Evolutionary conservation across 306 rosid species (phyloP).

Genomic region (Fragaria ananassa): DNA sequence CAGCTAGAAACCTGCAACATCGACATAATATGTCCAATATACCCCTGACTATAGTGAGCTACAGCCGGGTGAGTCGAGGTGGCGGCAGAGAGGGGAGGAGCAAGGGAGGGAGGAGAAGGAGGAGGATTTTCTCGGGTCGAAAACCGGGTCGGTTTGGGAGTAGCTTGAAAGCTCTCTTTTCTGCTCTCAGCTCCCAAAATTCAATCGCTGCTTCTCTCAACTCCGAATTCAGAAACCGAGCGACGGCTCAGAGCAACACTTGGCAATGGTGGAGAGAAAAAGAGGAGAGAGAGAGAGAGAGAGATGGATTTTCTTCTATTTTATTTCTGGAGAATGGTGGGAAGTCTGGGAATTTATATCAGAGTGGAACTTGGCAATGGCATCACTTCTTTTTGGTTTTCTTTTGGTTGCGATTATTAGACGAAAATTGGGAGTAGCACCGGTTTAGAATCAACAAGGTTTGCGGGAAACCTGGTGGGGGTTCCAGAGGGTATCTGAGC

Average conservation of each 20-base stretch:
- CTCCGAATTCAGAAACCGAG: neutral
- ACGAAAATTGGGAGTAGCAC: too few relatives aligned
- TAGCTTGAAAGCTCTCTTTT: slow-evolving; percentile 12
- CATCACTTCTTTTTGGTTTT: neutral
- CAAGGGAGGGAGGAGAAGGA: too few relatives aligned
- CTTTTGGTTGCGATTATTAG: too few relatives aligned
- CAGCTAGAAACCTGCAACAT: too few relatives aligned
- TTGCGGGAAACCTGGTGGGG: slow-evolving; percentile 47
- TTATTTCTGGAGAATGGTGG: slow-evolving; percentile 1
- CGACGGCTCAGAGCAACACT: neutral
- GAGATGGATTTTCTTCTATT: too few relatives aligned
- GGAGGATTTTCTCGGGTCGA: too few relatives aligned
- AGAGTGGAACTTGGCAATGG: neutral
- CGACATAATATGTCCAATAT: too few relatives aligned
- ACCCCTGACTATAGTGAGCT: too few relatives aligned
- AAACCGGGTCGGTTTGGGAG: too few relatives aligned
- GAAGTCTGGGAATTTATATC: slow-evolving; percentile 8
- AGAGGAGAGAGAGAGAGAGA: too few relatives aligned
- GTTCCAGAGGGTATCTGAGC: slow-evolving; percentile 56
- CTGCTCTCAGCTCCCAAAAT: slow-evolving; percentile 13
- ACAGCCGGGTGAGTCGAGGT: too few relatives aligned
- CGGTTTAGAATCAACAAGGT: slow-evolving; percentile 52
- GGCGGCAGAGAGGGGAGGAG: too few relatives aligned
- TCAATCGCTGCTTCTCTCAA: neutral
- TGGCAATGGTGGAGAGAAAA: slow-evolving; percentile 1